Conservation (phyloP, 495 filamentous ascomycete species). For the Saxophila tyrrhenica region DNA sequence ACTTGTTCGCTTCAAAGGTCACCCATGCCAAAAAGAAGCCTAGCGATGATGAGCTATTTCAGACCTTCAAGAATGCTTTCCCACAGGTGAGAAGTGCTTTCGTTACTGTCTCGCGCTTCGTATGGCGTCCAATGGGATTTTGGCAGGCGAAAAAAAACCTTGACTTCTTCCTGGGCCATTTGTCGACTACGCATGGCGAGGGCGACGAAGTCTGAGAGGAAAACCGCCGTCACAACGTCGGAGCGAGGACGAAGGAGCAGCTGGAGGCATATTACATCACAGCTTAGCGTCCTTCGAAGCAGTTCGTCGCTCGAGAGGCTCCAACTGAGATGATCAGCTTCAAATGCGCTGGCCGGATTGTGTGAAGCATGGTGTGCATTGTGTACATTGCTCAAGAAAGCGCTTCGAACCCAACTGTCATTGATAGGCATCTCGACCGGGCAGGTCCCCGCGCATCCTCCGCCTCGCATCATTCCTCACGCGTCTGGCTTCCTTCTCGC, state of each 20-base stretch:
- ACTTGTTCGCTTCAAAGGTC: slow-evolving; percentile 24
- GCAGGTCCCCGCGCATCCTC: not conserved
- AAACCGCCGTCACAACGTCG: slow-evolving; percentile 7
- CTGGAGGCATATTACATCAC: slow-evolving; percentile 11
- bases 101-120: no score
- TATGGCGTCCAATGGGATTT: not conserved
- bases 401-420: not conserved
- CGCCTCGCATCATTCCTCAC: not conserved
- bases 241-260: slow-evolving; percentile 10
- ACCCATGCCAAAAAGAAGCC: slow-evolving; percentile 20
- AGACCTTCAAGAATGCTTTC: slow-evolving; percentile 25
- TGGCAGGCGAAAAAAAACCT: slow-evolving; percentile 9
- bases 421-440: not conserved
- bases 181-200: slow-evolving; percentile 5
- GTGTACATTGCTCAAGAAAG: no score
- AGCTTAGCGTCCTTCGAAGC: not conserved
- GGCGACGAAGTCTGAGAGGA: slow-evolving; percentile 8
- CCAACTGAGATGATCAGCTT: no score
- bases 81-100: slow-evolving; percentile 5
- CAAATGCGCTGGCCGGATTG: no score
- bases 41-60: slow-evolving; percentile 21
- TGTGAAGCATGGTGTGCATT: no score
- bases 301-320: no score
- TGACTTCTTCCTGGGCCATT: slow-evolving; percentile 12
- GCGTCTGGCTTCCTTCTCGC: slow-evolving; percentile 12